Conservation (phyloP, 768 basidiomycete genomes). For the Grammothele lineata region DNA sequence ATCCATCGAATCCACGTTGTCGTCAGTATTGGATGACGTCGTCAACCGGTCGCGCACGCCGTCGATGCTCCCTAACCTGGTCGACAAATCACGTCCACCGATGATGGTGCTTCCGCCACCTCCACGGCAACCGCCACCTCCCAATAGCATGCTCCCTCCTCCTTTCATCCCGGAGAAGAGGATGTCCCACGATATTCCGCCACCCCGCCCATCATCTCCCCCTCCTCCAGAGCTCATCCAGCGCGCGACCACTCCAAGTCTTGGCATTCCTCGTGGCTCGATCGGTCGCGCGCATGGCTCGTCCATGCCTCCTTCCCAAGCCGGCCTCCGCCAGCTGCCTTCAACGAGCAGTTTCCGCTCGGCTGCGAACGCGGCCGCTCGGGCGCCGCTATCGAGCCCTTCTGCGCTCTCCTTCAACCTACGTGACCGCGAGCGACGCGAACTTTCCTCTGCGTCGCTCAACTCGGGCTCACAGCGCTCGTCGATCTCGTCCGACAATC, state of each 20-base stretch:
- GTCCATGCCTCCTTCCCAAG: slow-evolving; percentile 68
- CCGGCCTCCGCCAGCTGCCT: slow-evolving; percentile 62
- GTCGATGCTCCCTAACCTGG: slow-evolving; percentile 44
- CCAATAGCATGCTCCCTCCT: slow-evolving; percentile 71
- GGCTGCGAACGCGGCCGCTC: slow-evolving; percentile 54
- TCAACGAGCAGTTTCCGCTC: slow-evolving; percentile 85
- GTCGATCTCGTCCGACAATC: slow-evolving; percentile 73
- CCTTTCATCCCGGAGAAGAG: slow-evolving; percentile 70
- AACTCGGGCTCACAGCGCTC: slow-evolving; percentile 75
- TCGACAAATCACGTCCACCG: slow-evolving; percentile 80
- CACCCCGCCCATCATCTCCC: slow-evolving; percentile 87
- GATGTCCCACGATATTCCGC: slow-evolving; percentile 56
- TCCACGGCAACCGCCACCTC: slow-evolving; percentile 72
- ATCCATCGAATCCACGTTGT: slow-evolving; percentile 69
- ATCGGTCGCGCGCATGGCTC: slow-evolving; percentile 61
- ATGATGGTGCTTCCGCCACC: slow-evolving; percentile 78
- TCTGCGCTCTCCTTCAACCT: slow-evolving; percentile 46
- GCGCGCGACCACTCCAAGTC: slow-evolving; percentile 84
- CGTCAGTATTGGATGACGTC: slow-evolving; percentile 45
- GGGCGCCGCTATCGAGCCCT: slow-evolving; percentile 43
- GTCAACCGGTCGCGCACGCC: slow-evolving; percentile 56
- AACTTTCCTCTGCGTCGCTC: slow-evolving; percentile 67
- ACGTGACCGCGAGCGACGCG: slow-evolving; percentile 49
- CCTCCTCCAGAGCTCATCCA: slow-evolving; percentile 91
- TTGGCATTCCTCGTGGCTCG: slow-evolving; percentile 52